These are phyloP conservation scores for Leccinum subtestaceum DNA, from an alignment of 768 basidiomycete species.

Conservation along the genomic window DNA sequence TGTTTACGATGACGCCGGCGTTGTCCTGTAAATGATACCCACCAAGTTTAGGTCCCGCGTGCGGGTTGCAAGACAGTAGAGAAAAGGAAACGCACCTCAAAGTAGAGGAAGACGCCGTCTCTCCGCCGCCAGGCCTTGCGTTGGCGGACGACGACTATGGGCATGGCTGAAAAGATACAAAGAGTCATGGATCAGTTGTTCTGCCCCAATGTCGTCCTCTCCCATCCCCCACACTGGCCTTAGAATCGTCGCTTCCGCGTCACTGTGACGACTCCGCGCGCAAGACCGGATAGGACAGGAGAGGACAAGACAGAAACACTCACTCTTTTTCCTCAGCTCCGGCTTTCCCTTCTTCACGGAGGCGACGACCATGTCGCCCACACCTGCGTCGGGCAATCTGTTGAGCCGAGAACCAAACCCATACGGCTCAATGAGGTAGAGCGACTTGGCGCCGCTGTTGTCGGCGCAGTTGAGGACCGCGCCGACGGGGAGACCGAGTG, in stretches of 20 bases:
- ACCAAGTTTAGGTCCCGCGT: neutral
- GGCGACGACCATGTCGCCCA: slow-evolving; percentile 93
- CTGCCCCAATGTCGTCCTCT: neutral
- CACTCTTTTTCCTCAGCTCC: slow-evolving; percentile 98
- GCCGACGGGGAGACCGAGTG: slow-evolving; percentile 89
- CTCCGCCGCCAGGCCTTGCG: slow-evolving; percentile 97
- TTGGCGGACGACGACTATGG: slow-evolving; percentile 94
- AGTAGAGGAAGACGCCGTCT: slow-evolving; percentile 99
- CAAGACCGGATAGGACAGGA: neutral
- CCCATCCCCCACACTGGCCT: neutral
- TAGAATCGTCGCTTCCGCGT: neutral
- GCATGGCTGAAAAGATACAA: slow-evolving; percentile 72
- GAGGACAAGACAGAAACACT: slow-evolving; percentile 33
- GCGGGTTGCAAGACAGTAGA: neutral
- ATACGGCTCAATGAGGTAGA: slow-evolving; percentile 92
- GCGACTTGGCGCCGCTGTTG: slow-evolving; percentile 97
- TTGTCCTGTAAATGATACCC: slow-evolving; percentile 58
- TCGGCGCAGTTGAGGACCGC: slow-evolving; percentile 97
- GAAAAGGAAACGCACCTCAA: slow-evolving; percentile 58
- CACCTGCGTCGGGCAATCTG: slow-evolving; percentile 94
- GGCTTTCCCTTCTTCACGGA: slow-evolving; percentile 99
- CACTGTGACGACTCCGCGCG: neutral
- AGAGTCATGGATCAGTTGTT: slow-evolving; percentile 6
- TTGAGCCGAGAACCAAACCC: slow-evolving; percentile 96
- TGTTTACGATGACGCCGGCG: slow-evolving; percentile 96